Evolutionary conservation across 208 protist species (phyloP).

Genomic region (Leishmania lainsoni): DNA sequence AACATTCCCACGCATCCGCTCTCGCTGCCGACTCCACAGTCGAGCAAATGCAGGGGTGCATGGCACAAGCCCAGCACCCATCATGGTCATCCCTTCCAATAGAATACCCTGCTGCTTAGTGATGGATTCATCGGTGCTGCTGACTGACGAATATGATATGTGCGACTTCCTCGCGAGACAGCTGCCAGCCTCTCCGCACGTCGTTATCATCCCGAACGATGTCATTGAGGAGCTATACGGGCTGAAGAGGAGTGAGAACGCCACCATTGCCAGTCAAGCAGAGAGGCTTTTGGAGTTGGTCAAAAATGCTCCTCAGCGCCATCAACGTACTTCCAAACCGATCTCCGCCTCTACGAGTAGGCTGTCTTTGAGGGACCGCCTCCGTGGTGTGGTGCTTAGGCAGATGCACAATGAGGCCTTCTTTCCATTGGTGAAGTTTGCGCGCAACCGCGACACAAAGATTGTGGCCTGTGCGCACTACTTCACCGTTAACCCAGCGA

Average conservation of each 20-base stretch:
- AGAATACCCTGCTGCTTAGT: background rate
- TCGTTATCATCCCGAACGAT: constrained; percentile 14
- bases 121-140: constrained; percentile 14
- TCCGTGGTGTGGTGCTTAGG: background rate
- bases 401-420: constrained; percentile 6
- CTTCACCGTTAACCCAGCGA: background rate
- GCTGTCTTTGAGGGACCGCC: background rate
- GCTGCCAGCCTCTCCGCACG: constrained; percentile 11
- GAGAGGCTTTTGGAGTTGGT: background rate
- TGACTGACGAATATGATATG: background rate
- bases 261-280: background rate
- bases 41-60: background rate
- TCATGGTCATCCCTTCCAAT: background rate
- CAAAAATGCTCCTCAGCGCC: background rate
- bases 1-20: background rate
- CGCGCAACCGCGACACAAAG: constrained; percentile 7
- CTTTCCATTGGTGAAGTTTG: constrained; percentile 9
- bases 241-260: background rate
- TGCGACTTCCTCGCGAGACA: background rate
- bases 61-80: background rate
- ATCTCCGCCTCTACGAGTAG: no score
- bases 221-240: constrained; percentile 16
- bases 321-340: background rate
- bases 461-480: constrained; percentile 17
- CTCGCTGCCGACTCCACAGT: background rate